Evolutionary conservation across 495 filamentous ascomycete species (phyloP).

Genomic region (Podospora didyma): DNA sequence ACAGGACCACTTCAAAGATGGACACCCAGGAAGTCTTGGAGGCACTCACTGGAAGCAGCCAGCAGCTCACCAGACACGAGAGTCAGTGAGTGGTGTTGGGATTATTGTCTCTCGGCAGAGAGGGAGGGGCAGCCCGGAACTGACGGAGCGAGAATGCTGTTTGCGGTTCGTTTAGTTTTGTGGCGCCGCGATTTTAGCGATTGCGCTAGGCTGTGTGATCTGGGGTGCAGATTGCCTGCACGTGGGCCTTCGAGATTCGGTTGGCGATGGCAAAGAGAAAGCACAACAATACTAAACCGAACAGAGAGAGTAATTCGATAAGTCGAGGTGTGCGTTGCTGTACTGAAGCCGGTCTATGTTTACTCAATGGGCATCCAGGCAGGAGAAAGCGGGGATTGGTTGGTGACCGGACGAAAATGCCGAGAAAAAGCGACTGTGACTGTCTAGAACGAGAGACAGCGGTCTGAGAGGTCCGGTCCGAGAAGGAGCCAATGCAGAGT

Average conservation of each 20-base stretch:
- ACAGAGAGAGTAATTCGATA: not conserved
- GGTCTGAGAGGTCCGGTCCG: not conserved
- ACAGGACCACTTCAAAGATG: too few species aligned
- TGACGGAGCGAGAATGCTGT: too few species aligned
- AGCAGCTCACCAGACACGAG: too few species aligned
- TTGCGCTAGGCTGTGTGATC: conserved; percentile 11
- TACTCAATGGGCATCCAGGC: too few species aligned
- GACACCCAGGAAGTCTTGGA: too few species aligned
- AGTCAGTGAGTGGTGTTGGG: too few species aligned
- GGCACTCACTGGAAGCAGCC: too few species aligned
- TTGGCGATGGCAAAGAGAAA: not conserved
- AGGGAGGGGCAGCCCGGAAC: too few species aligned
- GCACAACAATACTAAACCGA: not conserved
- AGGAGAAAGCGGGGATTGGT: not conserved
- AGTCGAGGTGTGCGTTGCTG: not conserved
- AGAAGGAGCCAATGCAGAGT: not conserved
- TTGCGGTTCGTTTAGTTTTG: too few species aligned
- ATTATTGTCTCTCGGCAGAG: too few species aligned
- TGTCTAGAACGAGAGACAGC: too few species aligned
- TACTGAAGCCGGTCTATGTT: not conserved
- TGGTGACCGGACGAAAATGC: conserved; percentile 6
- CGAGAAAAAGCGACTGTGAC: not conserved
- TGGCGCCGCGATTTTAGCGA: too few species aligned
- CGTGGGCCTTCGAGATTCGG: conserved; percentile 13
- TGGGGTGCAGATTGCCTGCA: conserved; percentile 22